Conservation (phyloP, 371 early-diverging fungal genomes). For the Actinomucor elegans region DNA sequence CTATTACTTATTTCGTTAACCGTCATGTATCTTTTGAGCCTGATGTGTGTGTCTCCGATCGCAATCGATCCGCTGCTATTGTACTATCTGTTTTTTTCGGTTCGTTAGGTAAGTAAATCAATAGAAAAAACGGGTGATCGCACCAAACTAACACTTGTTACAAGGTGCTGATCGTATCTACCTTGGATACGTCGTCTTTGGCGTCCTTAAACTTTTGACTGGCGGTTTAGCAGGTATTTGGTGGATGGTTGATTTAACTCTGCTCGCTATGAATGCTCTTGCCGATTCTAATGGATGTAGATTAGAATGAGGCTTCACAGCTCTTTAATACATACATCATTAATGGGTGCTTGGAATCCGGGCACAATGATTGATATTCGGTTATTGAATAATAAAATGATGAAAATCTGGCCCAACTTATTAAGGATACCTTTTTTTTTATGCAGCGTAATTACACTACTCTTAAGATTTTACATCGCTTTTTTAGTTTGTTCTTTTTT, state of each 20-base stretch:
- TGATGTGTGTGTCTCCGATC: neutral
- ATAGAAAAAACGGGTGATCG: too few relatives aligned
- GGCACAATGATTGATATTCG: too few relatives aligned
- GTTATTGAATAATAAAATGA: too few relatives aligned
- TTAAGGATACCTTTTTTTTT: too few relatives aligned
- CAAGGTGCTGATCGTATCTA: constrained; percentile 53
- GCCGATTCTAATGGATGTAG: neutral
- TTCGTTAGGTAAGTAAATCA: constrained; percentile 6
- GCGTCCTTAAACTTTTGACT: constrained; percentile 35
- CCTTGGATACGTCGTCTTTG: constrained; percentile 50
- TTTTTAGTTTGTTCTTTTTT: too few relatives aligned
- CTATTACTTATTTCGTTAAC: neutral
- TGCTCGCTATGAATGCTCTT: constrained; percentile 1
- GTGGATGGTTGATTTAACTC: neutral
- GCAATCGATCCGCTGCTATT: neutral
- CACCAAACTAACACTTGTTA: too few relatives aligned
- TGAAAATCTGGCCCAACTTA: too few relatives aligned
- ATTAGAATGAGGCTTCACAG: too few relatives aligned
- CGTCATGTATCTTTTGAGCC: neutral
- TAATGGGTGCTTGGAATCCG: too few relatives aligned
- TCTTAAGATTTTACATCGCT: too few relatives aligned
- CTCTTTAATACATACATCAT: too few relatives aligned
- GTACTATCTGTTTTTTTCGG: constrained; percentile 1
- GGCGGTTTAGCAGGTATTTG: constrained; percentile 29
- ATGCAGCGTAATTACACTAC: too few relatives aligned